Base-by-base conservation (phyloP, 1,284 basidiomycete species). In the Hypsizygus ulmarius region DNA sequence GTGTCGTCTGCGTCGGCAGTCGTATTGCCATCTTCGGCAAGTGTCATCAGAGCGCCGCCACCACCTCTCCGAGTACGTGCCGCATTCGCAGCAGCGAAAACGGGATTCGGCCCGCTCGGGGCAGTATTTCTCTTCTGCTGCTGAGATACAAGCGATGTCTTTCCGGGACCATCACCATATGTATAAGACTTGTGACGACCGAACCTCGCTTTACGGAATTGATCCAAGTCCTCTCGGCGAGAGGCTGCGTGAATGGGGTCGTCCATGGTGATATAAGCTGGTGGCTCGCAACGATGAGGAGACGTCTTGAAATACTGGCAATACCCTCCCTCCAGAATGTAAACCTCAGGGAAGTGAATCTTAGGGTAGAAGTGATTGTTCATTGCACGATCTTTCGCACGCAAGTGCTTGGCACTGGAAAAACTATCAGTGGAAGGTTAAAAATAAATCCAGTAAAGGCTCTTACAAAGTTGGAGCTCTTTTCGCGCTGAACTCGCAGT, bases 401-500 rank as follows among this genome's bases (percentile, higher is more conserved):
- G 88, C 19, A 98, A 74, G 61, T 95, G 87, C 65, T 96, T 93
- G 12, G 97, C 94, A 62, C 92, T 95, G 54, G 14, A 46, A 25
- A 40, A 35, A 19, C 11, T 59, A 46, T 63, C 53, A 36, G 39
- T 34, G 4, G 9, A 39, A 12, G 18, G 29, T 45, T 45, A 21
- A 45, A 5, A 45, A 36, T 37, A 19, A 8, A 47, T 30, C n/a
- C 28, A 30, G 3, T 10, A 39, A 53, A 62, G 2, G 25, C 25
- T 73, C 87, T 70, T 64, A 95, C 93, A 97, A 93, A 8, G 94
- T 95, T 1, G 96, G 96, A 1, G 94, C 97, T 42, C 96, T 82
- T 70, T 97, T 97, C 33, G 81, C 86, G 61, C 91, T 95, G 64
- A 97, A 98, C 71, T 99, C 96, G 77, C 96, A 99, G 67, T 99